Evolutionary conservation across 2,329 filamentous ascomycete genomes (phyloP), one percentile per base, ranked within the genome.

Genomic region (Alternaria gaisen): DNA sequence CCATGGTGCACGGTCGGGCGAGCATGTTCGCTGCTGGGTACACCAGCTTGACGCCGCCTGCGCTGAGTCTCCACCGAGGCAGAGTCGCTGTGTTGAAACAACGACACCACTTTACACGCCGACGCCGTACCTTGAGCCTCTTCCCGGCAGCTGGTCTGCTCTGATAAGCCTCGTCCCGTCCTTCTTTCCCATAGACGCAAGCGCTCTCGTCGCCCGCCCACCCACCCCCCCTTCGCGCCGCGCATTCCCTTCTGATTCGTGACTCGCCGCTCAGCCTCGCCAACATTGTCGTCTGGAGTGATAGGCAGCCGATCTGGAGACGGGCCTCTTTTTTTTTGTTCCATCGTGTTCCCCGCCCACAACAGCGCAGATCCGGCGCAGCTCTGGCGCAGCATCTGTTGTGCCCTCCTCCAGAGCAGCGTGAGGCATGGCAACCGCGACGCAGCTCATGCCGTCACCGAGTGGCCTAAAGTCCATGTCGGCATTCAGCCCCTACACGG

Each of bases 401-500:
- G 63, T 59, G 64, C 63, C 64, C 58, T 60, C 53, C 26, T 47
- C n/a, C 22, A 56, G 63, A 59, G 60, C 67, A 56, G 56, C 58
- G 42, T 60, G 64, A 72, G 72, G 65, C 71, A 80, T 80, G 77
- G 77, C 77, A 52, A 77, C 76, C 46, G 75, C 72, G 48, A 78
- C 76, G 26, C 80, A 81, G 65, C 77, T 82, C 62, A 83, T 83
- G 81, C 79, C 82, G 65, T 82, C 80, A 42, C 76, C 75, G 32
- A 77, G 63, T 48, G 72, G 71, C 62, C 71, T 83, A 61, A 77
- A 78, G 65, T 83, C 82, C 64, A 65, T 65, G 63, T 65, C 63
- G 53, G 76, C 80, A 54, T 83, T 83, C 74, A 82, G 80, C 66
- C 81, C 83, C n/a, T 84, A 83, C 71, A 80, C 82, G 50, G 82